Evolutionary conservation across 2,329 filamentous ascomycete genomes (phyloP).

Genomic region (Fusarium devonianum): DNA sequence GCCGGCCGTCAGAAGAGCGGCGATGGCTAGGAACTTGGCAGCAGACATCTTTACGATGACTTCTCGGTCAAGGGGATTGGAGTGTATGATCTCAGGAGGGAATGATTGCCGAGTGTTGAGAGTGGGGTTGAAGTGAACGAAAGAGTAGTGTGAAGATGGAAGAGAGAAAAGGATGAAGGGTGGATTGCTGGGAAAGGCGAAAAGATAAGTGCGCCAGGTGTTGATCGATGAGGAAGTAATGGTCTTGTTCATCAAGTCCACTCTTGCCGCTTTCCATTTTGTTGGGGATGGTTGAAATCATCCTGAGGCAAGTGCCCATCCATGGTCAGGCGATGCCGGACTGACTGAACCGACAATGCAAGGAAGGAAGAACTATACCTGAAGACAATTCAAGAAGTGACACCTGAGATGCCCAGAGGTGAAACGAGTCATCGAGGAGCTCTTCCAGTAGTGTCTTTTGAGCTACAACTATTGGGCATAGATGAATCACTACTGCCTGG

Average conservation of each 20-base stretch:
- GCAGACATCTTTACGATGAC: slow-evolving; percentile 32
- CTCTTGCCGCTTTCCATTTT: not conserved
- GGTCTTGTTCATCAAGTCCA: no score
- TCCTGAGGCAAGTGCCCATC: slow-evolving; percentile 7
- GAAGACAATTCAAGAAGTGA: not conserved
- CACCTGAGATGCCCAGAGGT: not conserved
- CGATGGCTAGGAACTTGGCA: slow-evolving; percentile 36
- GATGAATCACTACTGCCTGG: no score
- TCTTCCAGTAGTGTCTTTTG: no score
- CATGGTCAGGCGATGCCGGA: not conserved
- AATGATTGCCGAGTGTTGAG: slow-evolving; percentile 5
- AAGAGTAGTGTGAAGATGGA: slow-evolving; percentile 2
- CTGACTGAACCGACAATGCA: no score
- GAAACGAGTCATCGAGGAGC: not conserved
- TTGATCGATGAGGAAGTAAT: not conserved
- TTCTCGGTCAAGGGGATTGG: not conserved
- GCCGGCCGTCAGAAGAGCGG: slow-evolving; percentile 33
- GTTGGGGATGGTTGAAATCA: slow-evolving; percentile 14
- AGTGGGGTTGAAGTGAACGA: not conserved
- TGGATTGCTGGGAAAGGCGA: not conserved
- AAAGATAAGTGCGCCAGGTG: not conserved
- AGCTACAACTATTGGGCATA: no score
- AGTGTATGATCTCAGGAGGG: not conserved
- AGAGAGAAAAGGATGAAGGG: not conserved
- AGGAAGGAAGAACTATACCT: not conserved